Percentiles rank a stretch among this genome's conserved stretches.
Conservation (phyloP, 495 filamentous ascomycete genomes). For the Hypoxylon intermedium region DNA sequence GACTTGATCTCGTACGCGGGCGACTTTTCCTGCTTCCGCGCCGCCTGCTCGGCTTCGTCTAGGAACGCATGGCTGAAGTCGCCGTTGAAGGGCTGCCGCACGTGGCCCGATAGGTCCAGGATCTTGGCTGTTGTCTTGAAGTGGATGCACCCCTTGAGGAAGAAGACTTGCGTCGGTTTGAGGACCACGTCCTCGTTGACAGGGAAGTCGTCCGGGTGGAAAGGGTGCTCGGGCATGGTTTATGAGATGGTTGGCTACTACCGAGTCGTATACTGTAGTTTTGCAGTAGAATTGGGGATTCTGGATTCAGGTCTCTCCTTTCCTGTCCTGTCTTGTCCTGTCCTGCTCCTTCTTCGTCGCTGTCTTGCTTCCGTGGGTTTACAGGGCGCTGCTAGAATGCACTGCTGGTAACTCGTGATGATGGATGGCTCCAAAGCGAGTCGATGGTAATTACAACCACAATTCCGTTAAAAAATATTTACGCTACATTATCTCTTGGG, state of each 20-base stretch:
- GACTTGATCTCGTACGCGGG: constrained; percentile 36
- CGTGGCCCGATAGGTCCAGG: constrained; percentile 24
- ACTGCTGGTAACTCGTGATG: not conserved
- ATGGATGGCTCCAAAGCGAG: not conserved
- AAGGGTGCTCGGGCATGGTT: constrained; percentile 39
- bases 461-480: too few relatives aligned
- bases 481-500: not conserved
- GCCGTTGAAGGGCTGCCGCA: constrained; percentile 23
- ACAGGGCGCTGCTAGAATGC: not conserved
- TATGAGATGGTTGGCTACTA: not conserved
- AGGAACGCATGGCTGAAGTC: constrained; percentile 43
- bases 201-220: constrained; percentile 45
- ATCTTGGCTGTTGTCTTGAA: constrained; percentile 40
- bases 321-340: too few relatives aligned
- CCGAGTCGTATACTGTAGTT: not conserved
- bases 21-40: constrained; percentile 3
- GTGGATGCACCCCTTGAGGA: constrained; percentile 40
- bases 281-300: not conserved
- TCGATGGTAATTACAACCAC: not conserved
- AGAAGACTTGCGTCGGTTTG: constrained; percentile 31
- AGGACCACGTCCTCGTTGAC: constrained; percentile 35
- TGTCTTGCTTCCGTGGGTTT: not conserved
- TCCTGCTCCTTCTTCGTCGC: not conserved
- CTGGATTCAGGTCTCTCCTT: not conserved
- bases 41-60: constrained; percentile 28